These are phyloP conservation scores for Paecilomyces variotii DNA, from an alignment of 2,329 filamentous ascomycete species.

Conservation along the genomic window DNA sequence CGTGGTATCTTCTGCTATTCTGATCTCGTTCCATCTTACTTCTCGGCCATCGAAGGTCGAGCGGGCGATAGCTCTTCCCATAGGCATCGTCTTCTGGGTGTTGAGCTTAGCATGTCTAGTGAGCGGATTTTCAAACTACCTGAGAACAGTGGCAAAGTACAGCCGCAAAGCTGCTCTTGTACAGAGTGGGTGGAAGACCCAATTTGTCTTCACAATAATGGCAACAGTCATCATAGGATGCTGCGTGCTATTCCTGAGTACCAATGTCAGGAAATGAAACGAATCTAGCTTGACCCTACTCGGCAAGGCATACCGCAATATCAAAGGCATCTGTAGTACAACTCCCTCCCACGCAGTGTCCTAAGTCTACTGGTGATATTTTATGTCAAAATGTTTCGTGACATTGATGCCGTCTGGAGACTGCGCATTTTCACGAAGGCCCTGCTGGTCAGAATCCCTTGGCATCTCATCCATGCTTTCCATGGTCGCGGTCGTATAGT, in stretches of 20 bases:
- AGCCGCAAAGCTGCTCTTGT: constrained; percentile 71
- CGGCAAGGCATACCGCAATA: not conserved
- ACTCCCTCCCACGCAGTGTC: not conserved
- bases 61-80: constrained; percentile 66
- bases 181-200: constrained; percentile 89
- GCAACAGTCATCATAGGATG: constrained; percentile 37
- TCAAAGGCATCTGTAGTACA: not conserved
- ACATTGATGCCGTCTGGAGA: not conserved
- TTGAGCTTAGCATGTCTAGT: constrained; percentile 68
- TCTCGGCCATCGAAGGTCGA: constrained; percentile 62
- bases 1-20: constrained; percentile 80
- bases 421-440: not conserved
- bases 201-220: constrained; percentile 54
- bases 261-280: constrained; percentile 17
- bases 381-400: not conserved
- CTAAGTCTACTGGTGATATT: not conserved
- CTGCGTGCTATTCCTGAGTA: constrained; percentile 37
- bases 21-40: constrained; percentile 88
- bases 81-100: constrained; percentile 83
- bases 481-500: not conserved
- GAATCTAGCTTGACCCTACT: not conserved
- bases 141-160: constrained; percentile 75
- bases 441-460: not conserved
- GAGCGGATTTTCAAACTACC: constrained; percentile 78
- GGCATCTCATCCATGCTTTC: not conserved